Conservation (phyloP, 2,329 filamentous ascomycete genomes). For the Dactylonectria estremocensis region DNA sequence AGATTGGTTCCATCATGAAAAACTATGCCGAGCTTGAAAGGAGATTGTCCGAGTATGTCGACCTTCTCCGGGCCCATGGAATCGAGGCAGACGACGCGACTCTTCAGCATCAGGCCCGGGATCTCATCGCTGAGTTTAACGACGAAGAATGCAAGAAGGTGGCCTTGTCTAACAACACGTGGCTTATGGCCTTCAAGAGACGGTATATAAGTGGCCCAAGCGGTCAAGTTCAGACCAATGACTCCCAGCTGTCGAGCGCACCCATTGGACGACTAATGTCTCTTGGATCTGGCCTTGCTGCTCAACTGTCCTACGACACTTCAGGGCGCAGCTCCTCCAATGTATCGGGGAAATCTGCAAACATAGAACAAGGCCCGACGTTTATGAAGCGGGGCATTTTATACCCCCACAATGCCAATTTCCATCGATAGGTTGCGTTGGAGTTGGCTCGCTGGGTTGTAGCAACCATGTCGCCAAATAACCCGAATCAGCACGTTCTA, state of each 20-base stretch:
- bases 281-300: not conserved
- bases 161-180: conserved; percentile 5
- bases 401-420: conserved; percentile 9
- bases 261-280: not conserved
- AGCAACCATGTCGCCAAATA: conserved; percentile 35
- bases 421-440: conserved; percentile 24
- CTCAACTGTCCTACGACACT: not conserved
- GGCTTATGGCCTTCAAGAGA: conserved; percentile 23
- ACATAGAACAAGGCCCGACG: not conserved
- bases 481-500: conserved; percentile 32
- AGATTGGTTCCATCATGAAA: conserved; percentile 21
- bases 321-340: not conserved
- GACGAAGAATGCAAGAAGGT: conserved; percentile 20
- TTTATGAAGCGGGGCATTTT: conserved; percentile 7
- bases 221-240: not conserved
- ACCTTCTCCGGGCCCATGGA: conserved; percentile 19
- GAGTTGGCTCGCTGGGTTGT: conserved; percentile 32
- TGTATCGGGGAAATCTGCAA: not conserved
- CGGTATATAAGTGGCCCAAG: not conserved
- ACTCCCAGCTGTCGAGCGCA: conserved; percentile 5
- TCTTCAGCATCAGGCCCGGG: conserved; percentile 2
- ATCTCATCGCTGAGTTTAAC: conserved; percentile 6
- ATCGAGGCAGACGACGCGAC: conserved; percentile 20
- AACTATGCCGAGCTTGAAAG: conserved; percentile 23
- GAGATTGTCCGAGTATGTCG: conserved; percentile 18